These are phyloP conservation scores for Cryoendolithus antarcticus DNA, from an alignment of 2,329 filamentous ascomycete species.

Conservation along the genomic window DNA sequence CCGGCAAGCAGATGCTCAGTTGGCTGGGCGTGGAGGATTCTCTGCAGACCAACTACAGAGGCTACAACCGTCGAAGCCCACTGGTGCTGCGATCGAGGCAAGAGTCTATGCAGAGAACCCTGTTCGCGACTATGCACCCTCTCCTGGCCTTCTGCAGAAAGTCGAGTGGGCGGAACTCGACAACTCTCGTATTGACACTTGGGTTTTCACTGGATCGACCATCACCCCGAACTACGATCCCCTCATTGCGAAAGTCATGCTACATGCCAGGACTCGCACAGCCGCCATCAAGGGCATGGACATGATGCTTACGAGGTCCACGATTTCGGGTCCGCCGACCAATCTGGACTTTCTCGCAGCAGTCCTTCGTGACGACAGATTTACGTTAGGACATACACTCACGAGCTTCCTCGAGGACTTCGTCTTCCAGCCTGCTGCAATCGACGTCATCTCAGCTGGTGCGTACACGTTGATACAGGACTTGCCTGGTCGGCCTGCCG, in stretches of 20 bases:
- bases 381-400: constrained; percentile 39
- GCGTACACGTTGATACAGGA: constrained; percentile 49
- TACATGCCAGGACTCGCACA: constrained; percentile 31
- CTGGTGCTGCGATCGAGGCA: constrained; percentile 40
- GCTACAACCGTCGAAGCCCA: constrained; percentile 31
- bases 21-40: constrained; percentile 34
- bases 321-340: constrained; percentile 42
- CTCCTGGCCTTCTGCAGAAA: constrained; percentile 45
- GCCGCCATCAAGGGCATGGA: constrained; percentile 35
- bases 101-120: constrained; percentile 49
- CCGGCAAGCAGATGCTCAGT: constrained; percentile 40
- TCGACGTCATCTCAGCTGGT: constrained; percentile 45
- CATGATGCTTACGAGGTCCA: constrained; percentile 32
- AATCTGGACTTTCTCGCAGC: constrained; percentile 45
- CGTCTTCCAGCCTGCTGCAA: constrained; percentile 36
- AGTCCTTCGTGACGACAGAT: constrained; percentile 36
- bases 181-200: constrained; percentile 48
- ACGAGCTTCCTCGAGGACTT: constrained; percentile 45
- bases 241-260: constrained; percentile 34
- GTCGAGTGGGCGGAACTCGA: constrained; percentile 41
- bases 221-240: constrained; percentile 46
- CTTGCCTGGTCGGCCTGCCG: constrained; percentile 42
- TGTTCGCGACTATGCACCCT: constrained; percentile 45
- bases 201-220: constrained; percentile 45
- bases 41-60: constrained; percentile 27